Conservation (phyloP, 768 basidiomycete species). For the Suillus discolor region DNA sequence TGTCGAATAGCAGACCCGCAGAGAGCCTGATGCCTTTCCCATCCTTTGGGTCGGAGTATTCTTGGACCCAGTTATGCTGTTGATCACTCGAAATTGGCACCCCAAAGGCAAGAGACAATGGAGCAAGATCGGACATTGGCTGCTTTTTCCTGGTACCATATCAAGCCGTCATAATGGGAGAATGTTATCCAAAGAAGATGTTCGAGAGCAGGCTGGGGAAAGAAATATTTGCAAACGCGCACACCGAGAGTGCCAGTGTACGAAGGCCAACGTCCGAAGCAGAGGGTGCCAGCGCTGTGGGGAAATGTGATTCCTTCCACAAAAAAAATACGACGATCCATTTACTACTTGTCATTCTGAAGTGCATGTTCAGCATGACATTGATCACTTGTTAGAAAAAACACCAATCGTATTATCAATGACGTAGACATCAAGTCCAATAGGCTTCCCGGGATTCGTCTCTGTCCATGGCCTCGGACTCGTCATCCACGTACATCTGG, state of each 20-base stretch:
- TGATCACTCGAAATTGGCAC: background rate
- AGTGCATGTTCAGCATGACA: background rate
- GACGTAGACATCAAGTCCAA: conserved; percentile 18
- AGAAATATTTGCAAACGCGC: background rate
- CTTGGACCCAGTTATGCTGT: background rate
- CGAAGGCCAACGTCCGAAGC: background rate
- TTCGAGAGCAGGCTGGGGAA: background rate
- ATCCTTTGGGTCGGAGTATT: background rate
- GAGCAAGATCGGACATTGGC: background rate
- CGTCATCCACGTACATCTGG: conserved; percentile 20
- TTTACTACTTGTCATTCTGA: background rate
- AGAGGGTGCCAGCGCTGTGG: background rate
- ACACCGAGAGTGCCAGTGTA: background rate
- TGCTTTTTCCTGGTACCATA: background rate
- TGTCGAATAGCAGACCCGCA: background rate
- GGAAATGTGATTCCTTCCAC: conserved; percentile 24
- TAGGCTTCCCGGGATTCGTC: conserved; percentile 39
- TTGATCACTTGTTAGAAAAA: background rate
- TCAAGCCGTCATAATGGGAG: background rate
- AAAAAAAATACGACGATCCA: background rate
- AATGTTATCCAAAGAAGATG: background rate
- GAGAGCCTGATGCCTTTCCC: background rate
- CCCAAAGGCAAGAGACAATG: background rate
- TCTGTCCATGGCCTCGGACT: conserved; percentile 37
- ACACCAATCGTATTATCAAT: background rate